Evolutionary conservation across 192 early-diverging fungal species (phyloP), one percentile per base, ranked within the genome.

Genomic region (Coemansia sp.): DNA sequence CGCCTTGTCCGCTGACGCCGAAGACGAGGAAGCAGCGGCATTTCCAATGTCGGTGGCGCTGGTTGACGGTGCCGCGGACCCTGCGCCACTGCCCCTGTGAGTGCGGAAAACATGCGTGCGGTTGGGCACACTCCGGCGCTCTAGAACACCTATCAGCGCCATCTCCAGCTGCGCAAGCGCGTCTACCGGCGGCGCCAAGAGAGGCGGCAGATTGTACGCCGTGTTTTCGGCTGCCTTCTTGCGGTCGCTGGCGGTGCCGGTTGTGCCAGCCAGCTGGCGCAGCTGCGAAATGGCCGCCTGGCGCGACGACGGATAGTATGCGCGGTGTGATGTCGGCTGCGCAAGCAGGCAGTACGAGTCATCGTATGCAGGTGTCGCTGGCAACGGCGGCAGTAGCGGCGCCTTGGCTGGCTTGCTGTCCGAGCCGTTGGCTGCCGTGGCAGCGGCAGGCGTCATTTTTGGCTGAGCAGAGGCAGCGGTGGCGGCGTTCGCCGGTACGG

Each of bases 51-150:
- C 45, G 17, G 55, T 65, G 50, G 69, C 69, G 47, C 57, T 36
- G 8, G 63, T 25, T n/a, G 55, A 19, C 13, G 46, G 14, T 8
- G 55, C 32, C 34, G 50, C 27, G 22, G 60, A 50, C 53, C 60
- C 67, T 66, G 64, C 71, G 60, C 71, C 64, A 67, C 54, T 19
- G 28, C 37, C 37, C 44, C 36, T 58, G 37, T 48, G 55, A 15
- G 19, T 25, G 33, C 27, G 47, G 36, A 52, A 50, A 27, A 39
- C 46, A 9, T 47, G 55, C 35, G 64, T 59, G 55, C 64, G 64
- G 52, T 58, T 74, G 14, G 71, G 71, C 19, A 67, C 56, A 33
- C 55, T 60, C 20, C 72, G 72, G 5, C 72, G 72, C n/a, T 55
- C 28, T 33, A 67, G 29, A 24, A 67, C 58, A 18, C 60, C 48